Base-by-base conservation (phyloP, 2,329 filamentous ascomycete species). In the Diaporthe sp. region DNA sequence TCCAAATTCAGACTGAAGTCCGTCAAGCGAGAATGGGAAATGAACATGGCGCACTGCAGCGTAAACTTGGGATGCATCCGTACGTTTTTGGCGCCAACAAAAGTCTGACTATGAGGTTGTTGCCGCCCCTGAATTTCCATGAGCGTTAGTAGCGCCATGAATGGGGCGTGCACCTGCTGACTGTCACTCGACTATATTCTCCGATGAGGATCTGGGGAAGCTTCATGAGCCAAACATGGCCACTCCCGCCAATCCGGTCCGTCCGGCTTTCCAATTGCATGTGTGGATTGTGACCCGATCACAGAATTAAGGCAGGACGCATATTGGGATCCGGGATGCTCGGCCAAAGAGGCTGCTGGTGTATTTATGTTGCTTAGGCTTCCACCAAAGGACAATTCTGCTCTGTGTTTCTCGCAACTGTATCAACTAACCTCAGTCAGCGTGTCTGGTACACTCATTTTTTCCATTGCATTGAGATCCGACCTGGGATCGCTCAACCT, bases 181-280 rank as follows among this genome's bases (percentile, higher is more conserved):
- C 60, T 65, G 60, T 65, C 60, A 65, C 60, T 46, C 39, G n/a
- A 65, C 60, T 37, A 65, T 65, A 65, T 65, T 65, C 60, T 65
- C 60, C 60, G 60, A 65, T 19, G 57, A 31, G 25, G 39, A 46
- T 44, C 60, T 65, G 25, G 8, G 25, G 25, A 31, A 46, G 25
- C 39, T 19, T 65, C 60, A 65, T 13, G 39, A 65, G 15, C 12
- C 60, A 25, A 65, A 65, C 2, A 22, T 31, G n/a, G 15, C 7
- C 17, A 19, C 22, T 19, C 9, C n/a, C 39, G 5, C 60, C 25
- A 22, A 65, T 46, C 15, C 15, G 31, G 8, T 22, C 39, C 39
- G 8, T 46, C 15, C 5, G 39, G 60, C 9, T 9, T 22, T 22
- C 39, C 17, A 46, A 65, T 0, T 28, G 60, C 15, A 31, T 28